A percentile compares a stretch with the other conserved stretches of the same genome.
Evolutionary conservation across 2,329 filamentous ascomycete genomes (phyloP).

Genomic region (Colletotrichum salicis): DNA sequence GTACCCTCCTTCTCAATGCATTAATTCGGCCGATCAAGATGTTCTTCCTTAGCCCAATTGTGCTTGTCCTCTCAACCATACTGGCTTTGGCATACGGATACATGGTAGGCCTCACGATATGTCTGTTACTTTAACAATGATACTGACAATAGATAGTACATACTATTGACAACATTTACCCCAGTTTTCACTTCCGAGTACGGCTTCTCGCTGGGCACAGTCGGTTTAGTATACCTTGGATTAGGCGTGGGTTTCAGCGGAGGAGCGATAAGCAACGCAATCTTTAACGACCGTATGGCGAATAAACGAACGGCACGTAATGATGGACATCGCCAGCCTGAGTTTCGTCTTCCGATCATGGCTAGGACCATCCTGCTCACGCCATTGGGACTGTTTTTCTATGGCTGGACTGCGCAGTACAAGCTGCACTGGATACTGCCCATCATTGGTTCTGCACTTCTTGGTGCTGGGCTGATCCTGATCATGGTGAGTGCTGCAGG

Average conservation of each 20-base stretch:
- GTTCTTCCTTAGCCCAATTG: not conserved
- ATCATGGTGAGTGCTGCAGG: not conserved
- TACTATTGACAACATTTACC: conserved; percentile 1
- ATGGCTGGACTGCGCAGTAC: not conserved
- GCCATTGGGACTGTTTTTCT: not conserved
- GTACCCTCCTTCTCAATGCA: not conserved
- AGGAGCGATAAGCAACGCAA: not conserved
- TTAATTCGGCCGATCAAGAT: not conserved
- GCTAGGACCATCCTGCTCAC: not conserved
- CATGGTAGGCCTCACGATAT: not conserved
- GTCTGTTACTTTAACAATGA: not conserved
- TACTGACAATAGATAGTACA: not conserved
- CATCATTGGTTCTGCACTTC: not conserved
- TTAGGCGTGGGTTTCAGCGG: conserved; percentile 35
- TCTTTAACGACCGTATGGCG: not conserved
- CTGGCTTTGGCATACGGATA: not conserved
- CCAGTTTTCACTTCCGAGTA: conserved; percentile 60
- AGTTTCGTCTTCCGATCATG: not conserved
- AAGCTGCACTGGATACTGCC: not conserved
- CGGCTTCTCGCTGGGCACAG: conserved; percentile 45
- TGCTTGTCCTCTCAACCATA: not conserved
- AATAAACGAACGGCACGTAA: not conserved
- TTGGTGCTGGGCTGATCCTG: not conserved
- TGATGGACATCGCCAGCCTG: not conserved
- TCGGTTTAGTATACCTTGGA: conserved; percentile 39